These are phyloP conservation scores for Westerdykella sp. DNA, from an alignment of 2,329 filamentous ascomycete species.

Conservation along the genomic window DNA sequence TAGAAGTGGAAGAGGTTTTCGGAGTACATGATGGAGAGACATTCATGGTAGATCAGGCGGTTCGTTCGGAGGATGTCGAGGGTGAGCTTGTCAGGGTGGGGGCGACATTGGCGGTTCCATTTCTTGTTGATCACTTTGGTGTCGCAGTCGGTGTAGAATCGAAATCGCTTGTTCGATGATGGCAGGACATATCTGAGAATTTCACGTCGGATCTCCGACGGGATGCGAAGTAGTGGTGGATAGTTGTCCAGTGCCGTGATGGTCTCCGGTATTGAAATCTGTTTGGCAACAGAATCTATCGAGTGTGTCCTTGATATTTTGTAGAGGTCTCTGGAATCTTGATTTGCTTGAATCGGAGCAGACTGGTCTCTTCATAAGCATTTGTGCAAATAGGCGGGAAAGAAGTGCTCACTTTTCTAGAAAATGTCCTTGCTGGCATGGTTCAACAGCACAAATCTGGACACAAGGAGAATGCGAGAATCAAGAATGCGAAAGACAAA, in stretches of 20 bases:
- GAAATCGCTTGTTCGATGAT: conserved; percentile 38
- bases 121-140: conserved; percentile 34
- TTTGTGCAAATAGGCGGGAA: conserved; percentile 1
- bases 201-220: conserved; percentile 34
- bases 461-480: not conserved
- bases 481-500: not conserved
- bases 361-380: conserved; percentile 16
- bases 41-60: conserved; percentile 36
- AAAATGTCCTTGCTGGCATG: conserved; percentile 32
- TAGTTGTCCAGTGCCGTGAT: conserved; percentile 33
- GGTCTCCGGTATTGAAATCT: conserved; percentile 33
- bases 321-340: conserved; percentile 22
- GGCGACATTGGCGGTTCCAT: conserved; percentile 31
- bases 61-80: conserved; percentile 35
- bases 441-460: conserved; percentile 4
- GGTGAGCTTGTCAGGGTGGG: conserved; percentile 29
- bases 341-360: conserved; percentile 19
- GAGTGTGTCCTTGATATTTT: conserved; percentile 21
- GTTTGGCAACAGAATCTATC: conserved; percentile 29
- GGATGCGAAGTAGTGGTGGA: conserved; percentile 35
- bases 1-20: conserved; percentile 38
- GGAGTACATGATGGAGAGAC: conserved; percentile 34
- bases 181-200: conserved; percentile 36
- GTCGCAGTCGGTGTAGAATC: conserved; percentile 43
- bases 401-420: conserved; percentile 28